Percentiles rank a stretch among this genome's conserved stretches.
These are phyloP conservation scores for Saccharum officinarum DNA, from an alignment of 176 grass and related monocot genomes.

Conservation along the genomic window DNA sequence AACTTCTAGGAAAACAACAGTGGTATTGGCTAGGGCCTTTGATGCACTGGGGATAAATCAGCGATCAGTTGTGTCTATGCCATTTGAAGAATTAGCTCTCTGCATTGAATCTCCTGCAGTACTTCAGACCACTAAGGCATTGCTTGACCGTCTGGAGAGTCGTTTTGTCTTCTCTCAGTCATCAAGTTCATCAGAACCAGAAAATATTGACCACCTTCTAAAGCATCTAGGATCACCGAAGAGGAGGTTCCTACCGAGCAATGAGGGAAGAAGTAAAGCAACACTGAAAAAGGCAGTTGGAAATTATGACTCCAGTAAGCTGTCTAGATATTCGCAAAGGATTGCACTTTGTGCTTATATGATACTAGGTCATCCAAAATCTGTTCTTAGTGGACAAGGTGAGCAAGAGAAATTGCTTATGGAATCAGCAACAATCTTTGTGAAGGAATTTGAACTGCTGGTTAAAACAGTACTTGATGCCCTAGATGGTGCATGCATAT, in stretches of 20 bases:
- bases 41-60: slow-evolving; percentile 53
- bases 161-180: slow-evolving; percentile 63
- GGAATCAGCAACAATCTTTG: slow-evolving; percentile 60
- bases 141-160: slow-evolving; percentile 79
- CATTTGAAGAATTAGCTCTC: slow-evolving; percentile 80
- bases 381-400: slow-evolving; percentile 72
- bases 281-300: slow-evolving; percentile 32
- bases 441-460: slow-evolving; percentile 72
- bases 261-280: slow-evolving; percentile 36
- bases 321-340: slow-evolving; percentile 72
- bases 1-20: slow-evolving; percentile 75
- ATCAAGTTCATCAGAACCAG: slow-evolving; percentile 51
- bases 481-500: slow-evolving; percentile 45
- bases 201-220: slow-evolving; percentile 82
- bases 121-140: slow-evolving; percentile 66
- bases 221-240: slow-evolving; percentile 73
- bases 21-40: slow-evolving; percentile 62
- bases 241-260: slow-evolving; percentile 32
- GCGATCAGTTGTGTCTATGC: slow-evolving; percentile 60
- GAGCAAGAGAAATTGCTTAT: slow-evolving; percentile 60
- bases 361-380: slow-evolving; percentile 91
- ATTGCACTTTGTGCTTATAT: slow-evolving; percentile 94
- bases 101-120: slow-evolving; percentile 69
- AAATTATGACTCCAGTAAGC: slow-evolving; percentile 38
- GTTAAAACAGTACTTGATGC: slow-evolving; percentile 70